Evolutionary conservation across 345 rosid species (phyloP), one percentile per base, ranked within the genome.

Genomic region (Populus davidiana): DNA sequence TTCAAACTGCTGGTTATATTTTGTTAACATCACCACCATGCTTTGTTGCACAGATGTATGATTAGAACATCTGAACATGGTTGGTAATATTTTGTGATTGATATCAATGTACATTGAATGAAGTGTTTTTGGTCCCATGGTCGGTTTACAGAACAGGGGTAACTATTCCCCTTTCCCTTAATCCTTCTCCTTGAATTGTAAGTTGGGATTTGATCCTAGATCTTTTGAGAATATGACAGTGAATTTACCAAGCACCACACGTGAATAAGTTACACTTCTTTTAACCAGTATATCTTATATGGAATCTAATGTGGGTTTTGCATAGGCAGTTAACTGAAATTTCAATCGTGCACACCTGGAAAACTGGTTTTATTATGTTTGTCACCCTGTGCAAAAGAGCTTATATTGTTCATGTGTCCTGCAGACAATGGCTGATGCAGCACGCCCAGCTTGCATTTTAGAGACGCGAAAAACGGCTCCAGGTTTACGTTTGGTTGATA

Each of bases 381-480:
- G 23, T 44, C 76, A 3, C 2, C 44, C 0, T 31, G 56, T 9
- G 44, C 36, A 41, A 38, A 63, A 11, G 23, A 33, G 50, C 20
- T 76, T 72, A 29, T 14, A 18, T 52, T 67, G 5, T 72, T 73
- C 66, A 16, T 83, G 75, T 35, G 85, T 85, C 21, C 39, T 84
- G 79, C 83, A 93, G 98, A 93, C 91, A 77, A 93, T 96, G 99
- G 94, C 94, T 54, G 94, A 93, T 87, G 97, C 97, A 38, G 97
- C 99, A 68, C 68, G 62, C 74, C 99, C 98, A 67, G 97, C 98
- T 56, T 61, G 78, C 82, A 94, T 96, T 72, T 78, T 96, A 73
- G 97, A 96, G 94, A 96, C 98, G 0, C 90, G 97, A 61, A 94
- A 96, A 88, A 94, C 98, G 14, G 98, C 97, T 78, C 98, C 99